These are phyloP conservation scores for Crepidotus variabilis DNA, from an alignment of 768 basidiomycete genomes.

Conservation along the genomic window DNA sequence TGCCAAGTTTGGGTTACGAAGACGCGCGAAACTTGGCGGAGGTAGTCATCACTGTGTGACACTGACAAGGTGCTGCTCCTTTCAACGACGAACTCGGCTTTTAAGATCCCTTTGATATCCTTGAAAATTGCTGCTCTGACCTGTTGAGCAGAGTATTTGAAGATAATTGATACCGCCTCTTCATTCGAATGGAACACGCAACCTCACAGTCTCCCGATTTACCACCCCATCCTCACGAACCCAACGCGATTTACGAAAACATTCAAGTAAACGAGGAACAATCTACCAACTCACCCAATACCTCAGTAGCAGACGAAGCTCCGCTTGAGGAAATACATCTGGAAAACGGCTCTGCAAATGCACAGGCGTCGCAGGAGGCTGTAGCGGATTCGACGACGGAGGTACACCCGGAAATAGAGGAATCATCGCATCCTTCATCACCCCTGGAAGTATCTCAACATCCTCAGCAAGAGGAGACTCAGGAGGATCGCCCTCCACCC, in stretches of 20 bases:
- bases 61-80: not conserved
- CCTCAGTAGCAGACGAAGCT: not conserved
- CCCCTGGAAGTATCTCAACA: not conserved
- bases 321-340: not conserved
- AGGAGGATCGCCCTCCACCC: not conserved
- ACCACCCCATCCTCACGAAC: not conserved
- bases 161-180: not conserved
- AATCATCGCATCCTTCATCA: not conserved
- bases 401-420: not conserved
- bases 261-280: not conserved
- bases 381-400: not conserved
- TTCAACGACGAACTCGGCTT: not conserved
- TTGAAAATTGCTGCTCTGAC: not conserved
- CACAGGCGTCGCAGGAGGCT: not conserved
- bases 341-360: not conserved
- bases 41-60: not conserved
- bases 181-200: slow-evolving; percentile 15
- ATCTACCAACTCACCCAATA: not conserved
- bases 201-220: slow-evolving; percentile 7
- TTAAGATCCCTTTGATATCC: not conserved
- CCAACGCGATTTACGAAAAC: not conserved
- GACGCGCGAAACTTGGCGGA: not conserved
- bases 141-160: not conserved
- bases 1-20: not conserved
- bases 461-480: slow-evolving; percentile 10